Percentiles rank a stretch among this genome's conserved stretches.
These are phyloP conservation scores for Porphyridium purpureum DNA, from an alignment of 23 red algal genomes.

Conservation along the genomic window DNA sequence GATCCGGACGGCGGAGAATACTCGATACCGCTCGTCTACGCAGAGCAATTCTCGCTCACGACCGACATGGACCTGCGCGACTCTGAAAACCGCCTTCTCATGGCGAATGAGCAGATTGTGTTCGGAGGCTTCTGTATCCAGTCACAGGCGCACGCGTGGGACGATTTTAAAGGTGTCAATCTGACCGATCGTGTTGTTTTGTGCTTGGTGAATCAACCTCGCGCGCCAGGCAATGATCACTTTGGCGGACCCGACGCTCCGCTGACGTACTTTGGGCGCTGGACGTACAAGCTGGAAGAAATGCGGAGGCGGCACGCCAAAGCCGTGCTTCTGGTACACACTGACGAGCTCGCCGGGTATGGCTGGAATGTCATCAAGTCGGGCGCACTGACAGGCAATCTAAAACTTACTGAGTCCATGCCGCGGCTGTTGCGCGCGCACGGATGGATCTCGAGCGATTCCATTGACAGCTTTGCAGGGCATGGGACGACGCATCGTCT, in stretches of 20 bases:
- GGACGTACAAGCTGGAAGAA: constrained; percentile 22
- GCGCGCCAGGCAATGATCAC: not conserved
- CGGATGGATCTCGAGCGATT: constrained; percentile 5
- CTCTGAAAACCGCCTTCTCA: not conserved
- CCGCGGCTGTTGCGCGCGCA: not conserved
- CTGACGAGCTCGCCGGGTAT: constrained; percentile 12
- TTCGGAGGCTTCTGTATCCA: constrained; percentile 17
- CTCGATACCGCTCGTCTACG: constrained; percentile 1
- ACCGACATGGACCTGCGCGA: not conserved
- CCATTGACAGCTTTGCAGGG: not conserved
- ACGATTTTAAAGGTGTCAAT: constrained; percentile 4
- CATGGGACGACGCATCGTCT: not conserved
- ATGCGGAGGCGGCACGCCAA: constrained; percentile 5
- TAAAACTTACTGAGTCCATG: constrained; percentile 2
- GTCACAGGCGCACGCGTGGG: constrained; percentile 1
- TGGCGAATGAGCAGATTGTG: not conserved
- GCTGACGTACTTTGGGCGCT: constrained; percentile 12
- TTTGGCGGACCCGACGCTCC: not conserved
- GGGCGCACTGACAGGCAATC: constrained; percentile 1
- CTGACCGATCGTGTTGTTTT: not conserved
- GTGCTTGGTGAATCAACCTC: constrained; percentile 13
- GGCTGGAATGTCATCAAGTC: constrained; percentile 8
- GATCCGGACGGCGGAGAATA: not conserved
- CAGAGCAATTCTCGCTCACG: not conserved
- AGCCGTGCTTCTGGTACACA: constrained; percentile 7